Conservation (phyloP, 495 filamentous ascomycete genomes). For the Aspergillus incahuasiensis region DNA sequence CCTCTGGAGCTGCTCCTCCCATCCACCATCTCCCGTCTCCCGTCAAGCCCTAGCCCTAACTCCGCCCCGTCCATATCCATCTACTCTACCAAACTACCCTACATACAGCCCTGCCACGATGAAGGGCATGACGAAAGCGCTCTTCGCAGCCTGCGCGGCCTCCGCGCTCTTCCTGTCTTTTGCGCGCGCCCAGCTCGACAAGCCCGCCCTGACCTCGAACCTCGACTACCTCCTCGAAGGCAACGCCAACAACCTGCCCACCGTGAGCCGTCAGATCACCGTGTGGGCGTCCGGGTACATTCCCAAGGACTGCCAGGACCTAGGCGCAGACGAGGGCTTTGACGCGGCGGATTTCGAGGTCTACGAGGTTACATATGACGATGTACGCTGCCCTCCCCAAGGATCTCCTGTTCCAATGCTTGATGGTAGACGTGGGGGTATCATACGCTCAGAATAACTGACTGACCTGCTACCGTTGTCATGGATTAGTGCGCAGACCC, state of each 20-base stretch:
- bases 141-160: background rate
- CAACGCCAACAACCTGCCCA: constrained; percentile 4
- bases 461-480: background rate
- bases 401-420: no score
- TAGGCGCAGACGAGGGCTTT: background rate
- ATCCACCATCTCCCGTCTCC: no score
- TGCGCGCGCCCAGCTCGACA: background rate
- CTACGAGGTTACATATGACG: background rate
- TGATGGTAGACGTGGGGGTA: no score
- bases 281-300: background rate
- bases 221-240: constrained; percentile 9
- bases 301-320: constrained; percentile 3
- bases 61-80: background rate
- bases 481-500: constrained; percentile 3
- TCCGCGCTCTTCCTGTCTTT: background rate
- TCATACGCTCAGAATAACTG: no score
- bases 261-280: background rate
- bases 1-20: no score
- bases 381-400: no score
- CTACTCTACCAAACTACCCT: no score
- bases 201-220: constrained; percentile 8
- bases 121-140: background rate
- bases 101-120: background rate
- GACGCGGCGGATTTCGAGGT: background rate
- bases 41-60: background rate